These are phyloP conservation scores for Termitomyces bulborhizus DNA, from an alignment of 768 basidiomycete genomes.

Conservation along the genomic window DNA sequence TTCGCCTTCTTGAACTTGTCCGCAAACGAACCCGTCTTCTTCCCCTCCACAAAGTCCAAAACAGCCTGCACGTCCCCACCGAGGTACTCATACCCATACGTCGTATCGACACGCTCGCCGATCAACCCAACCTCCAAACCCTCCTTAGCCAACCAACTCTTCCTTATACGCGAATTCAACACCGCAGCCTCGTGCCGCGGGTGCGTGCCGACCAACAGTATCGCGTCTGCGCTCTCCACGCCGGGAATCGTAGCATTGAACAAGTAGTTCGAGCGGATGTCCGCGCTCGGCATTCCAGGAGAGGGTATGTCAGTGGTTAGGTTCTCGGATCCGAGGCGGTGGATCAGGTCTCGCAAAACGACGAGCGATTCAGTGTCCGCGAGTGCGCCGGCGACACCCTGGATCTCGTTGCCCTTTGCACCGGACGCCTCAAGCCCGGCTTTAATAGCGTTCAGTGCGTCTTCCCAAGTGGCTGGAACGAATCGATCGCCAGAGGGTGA, in stretches of 20 bases:
- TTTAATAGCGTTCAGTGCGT: constrained; percentile 71
- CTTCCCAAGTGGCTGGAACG: constrained; percentile 85
- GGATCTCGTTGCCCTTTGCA: constrained; percentile 87
- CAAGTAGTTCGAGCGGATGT: constrained; percentile 92
- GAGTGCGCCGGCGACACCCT: constrained; percentile 87
- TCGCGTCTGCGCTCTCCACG: constrained; percentile 85
- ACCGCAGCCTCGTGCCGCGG: constrained; percentile 97
- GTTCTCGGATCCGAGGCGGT: constrained; percentile 94
- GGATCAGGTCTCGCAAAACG: constrained; percentile 88
- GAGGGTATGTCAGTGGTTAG: constrained; percentile 58
- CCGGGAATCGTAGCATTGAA: constrained; percentile 93
- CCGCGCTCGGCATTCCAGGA: constrained; percentile 74
- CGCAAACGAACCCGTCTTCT: constrained; percentile 28
- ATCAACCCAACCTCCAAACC: constrained; percentile 84
- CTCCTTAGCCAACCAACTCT: constrained; percentile 80
- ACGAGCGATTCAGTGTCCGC: constrained; percentile 94
- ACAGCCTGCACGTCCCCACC: constrained; percentile 73
- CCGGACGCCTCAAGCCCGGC: constrained; percentile 77
- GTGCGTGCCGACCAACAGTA: constrained; percentile 93
- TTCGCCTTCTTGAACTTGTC: constrained; percentile 70
- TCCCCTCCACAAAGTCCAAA: constrained; percentile 71
- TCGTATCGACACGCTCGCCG: constrained; percentile 85
- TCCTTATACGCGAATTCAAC: constrained; percentile 93
- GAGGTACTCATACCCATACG: constrained; percentile 91
- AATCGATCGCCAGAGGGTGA: constrained; percentile 75